phyloP scores from a whole-genome alignment of 1,139 yeast species.

The Suhomyces maxii region DNA sequence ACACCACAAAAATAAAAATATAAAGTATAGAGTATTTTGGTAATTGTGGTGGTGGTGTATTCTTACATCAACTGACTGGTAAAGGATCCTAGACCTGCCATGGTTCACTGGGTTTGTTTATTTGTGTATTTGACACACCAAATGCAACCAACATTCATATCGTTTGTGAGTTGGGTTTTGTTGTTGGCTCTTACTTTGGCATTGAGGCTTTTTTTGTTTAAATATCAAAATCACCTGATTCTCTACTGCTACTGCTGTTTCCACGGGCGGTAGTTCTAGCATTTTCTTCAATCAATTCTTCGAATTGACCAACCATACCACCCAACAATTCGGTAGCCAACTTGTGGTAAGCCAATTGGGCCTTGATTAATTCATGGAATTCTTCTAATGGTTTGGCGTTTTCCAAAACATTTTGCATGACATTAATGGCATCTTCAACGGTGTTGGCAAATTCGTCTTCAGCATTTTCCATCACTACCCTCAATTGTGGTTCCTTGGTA shows the following conservation, averaged over 20 bases:
- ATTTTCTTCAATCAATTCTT: constrained; percentile 55
- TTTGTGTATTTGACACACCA: too few relatives aligned
- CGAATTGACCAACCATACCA: constrained; percentile 65
- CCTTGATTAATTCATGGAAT: constrained; percentile 67
- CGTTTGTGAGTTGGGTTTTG: too few relatives aligned
- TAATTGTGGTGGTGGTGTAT: too few relatives aligned
- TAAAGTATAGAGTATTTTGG: too few relatives aligned
- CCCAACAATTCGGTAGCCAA: constrained; percentile 70
- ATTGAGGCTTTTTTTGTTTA: constrained; percentile 16
- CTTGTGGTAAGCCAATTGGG: constrained; percentile 83
- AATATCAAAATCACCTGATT: constrained; percentile 49
- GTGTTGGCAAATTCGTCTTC: constrained; percentile 92
- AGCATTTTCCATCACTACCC: constrained; percentile 78
- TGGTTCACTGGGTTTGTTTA: too few relatives aligned
- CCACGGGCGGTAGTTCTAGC: constrained; percentile 19
- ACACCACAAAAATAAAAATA: too few relatives aligned
- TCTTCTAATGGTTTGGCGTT: constrained; percentile 72
- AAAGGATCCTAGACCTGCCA: too few relatives aligned
- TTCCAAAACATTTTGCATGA: constrained; percentile 80
- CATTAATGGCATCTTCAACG: constrained; percentile 83
- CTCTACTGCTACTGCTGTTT: constrained; percentile 27
- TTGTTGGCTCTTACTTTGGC: too few relatives aligned
- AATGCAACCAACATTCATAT: too few relatives aligned
- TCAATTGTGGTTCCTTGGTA: constrained; percentile 69
- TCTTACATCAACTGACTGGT: too few relatives aligned